A percentile compares a stretch with the other conserved stretches of the same genome.
These are phyloP conservation scores for Pyronema omphalodes DNA, from an alignment of 495 filamentous ascomycete genomes.

Conservation along the genomic window DNA sequence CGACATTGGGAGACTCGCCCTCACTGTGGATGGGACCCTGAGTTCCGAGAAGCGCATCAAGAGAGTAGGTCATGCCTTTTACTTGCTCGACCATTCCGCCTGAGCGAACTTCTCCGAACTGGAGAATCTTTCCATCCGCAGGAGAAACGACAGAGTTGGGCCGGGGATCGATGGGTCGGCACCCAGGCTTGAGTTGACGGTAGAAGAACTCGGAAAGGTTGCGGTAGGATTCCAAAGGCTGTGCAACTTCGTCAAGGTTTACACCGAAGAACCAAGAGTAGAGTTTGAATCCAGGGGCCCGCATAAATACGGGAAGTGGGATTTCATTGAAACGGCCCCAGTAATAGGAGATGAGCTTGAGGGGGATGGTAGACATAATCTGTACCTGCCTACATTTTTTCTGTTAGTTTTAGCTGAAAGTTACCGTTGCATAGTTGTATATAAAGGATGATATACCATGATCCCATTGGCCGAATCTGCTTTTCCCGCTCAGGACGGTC, in stretches of 20 bases:
- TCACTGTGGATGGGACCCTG: constrained; percentile 26
- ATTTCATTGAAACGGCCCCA: constrained; percentile 96
- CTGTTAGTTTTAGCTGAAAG: not conserved
- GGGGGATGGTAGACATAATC: constrained; percentile 83
- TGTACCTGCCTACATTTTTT: constrained; percentile 55
- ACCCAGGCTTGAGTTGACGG: constrained; percentile 74
- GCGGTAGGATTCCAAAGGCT: constrained; percentile 76
- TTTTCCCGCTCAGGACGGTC: constrained; percentile 33
- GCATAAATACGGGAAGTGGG: constrained; percentile 72
- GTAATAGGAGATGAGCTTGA: constrained; percentile 80
- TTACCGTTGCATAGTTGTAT: not conserved
- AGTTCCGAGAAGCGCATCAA: constrained; percentile 76
- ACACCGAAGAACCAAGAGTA: constrained; percentile 89
- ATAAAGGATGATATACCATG: constrained; percentile 42
- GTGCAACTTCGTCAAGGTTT: constrained; percentile 64
- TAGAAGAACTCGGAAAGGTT: constrained; percentile 98
- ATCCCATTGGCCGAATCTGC: constrained; percentile 61
- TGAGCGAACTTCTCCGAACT: constrained; percentile 77
- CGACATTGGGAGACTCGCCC: constrained; percentile 1
- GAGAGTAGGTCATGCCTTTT: constrained; percentile 92
- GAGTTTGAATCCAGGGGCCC: constrained; percentile 84
- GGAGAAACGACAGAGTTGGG: constrained; percentile 64
- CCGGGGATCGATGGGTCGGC: constrained; percentile 69
- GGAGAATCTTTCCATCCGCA: constrained; percentile 74
- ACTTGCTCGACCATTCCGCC: constrained; percentile 90